Evolutionary conservation across 257 asterid genomes (phyloP), one percentile per base, ranked within the genome.

Genomic region (Ilex asprella): DNA sequence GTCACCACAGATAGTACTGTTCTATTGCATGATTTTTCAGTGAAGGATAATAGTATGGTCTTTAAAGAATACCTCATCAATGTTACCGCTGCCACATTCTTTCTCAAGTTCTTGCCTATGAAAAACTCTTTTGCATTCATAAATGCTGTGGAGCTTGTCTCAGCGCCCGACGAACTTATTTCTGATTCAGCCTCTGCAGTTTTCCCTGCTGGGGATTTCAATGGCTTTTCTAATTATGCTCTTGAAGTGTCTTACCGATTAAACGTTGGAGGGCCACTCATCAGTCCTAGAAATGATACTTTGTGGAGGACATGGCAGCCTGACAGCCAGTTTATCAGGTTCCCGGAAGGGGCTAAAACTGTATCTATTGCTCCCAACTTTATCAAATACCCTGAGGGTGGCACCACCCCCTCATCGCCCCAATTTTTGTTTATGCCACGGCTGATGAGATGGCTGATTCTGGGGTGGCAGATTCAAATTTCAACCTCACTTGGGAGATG

Each of bases 401-500:
- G 97, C 2, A 88, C 86, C 12, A 86, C 89, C 85, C 95, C 32
- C 66, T 86, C 61, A 83, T 73, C 27, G 97, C 97, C 8, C 98
- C 98, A 0, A 31, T 52, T 55, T 75, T 62, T 58, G 83, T 92
- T 0, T 92, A 92, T 49, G 59, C 97, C 1, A 86, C 98, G 0
- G 97, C 89, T 10, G 86, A 81, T 62, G 74, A 73, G 71, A 92
- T 92, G 98, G 95, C 76, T 2, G 91, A 92, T 60, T 62, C 98
- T 0, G 85, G 76, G 0, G 83, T 84, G 4, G 41, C 70, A 0
- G 86, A 84, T 21, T 80, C 97, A 0, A 83, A 84, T 21, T 92
- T 92, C 73, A 92, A 86, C 68, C 78, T 92, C 11, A 92, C 97
- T 0, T 92, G 98, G 98, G 58, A 62, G 54, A 75, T 89, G 95